Conservation (phyloP, 192 early-diverging fungal species). For the Lobosporangium transversale region DNA sequence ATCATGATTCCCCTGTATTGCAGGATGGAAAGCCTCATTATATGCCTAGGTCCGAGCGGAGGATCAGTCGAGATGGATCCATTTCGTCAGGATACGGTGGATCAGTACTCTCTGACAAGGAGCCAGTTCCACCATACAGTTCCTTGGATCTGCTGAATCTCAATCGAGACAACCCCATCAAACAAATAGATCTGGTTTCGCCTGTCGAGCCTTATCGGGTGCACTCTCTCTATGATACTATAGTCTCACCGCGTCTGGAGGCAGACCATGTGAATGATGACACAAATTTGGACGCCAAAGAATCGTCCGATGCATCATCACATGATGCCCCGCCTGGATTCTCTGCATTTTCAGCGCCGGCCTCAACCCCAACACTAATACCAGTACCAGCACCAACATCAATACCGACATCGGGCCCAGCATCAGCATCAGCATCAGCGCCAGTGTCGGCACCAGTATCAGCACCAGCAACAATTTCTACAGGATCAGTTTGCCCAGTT, state of each 20-base stretch:
- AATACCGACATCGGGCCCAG: background rate
- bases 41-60: too few species aligned
- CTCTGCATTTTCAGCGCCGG: too few species aligned
- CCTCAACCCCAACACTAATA: too few species aligned
- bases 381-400: background rate
- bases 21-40: too few species aligned
- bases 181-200: background rate
- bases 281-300: too few species aligned
- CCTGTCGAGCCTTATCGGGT: constrained; percentile 28
- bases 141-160: constrained; percentile 3
- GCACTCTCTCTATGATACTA: constrained; percentile 8
- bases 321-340: background rate
- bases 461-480: background rate
- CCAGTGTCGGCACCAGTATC: background rate
- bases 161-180: background rate
- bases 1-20: too few species aligned
- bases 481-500: constrained; percentile 32
- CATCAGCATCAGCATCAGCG: background rate
- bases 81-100: constrained; percentile 37
- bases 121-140: background rate
- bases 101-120: constrained; percentile 32
- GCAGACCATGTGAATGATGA: too few species aligned
- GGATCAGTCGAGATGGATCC: constrained; percentile 13
- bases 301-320: background rate
- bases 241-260: background rate